Evolutionary conservation across 1,284 basidiomycete genomes (phyloP), one percentile per base, ranked within the genome.

Genomic region (Moesziomyces globuligerus): DNA sequence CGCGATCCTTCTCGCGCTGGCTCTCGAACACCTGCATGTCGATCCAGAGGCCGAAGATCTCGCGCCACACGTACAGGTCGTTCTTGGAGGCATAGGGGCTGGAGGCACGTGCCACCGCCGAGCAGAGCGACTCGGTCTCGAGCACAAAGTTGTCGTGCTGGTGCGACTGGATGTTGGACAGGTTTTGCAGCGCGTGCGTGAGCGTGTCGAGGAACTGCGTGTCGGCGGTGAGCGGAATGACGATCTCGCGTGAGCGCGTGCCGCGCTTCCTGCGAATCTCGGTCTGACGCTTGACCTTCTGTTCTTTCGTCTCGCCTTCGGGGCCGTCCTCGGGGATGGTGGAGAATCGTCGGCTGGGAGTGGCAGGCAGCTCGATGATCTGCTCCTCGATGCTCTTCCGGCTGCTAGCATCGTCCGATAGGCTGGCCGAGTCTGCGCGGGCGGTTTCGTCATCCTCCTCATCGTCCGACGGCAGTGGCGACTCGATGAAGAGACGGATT

Each of bases 31-130:
- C 89, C 77, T 95, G 90, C 1, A 88, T 85, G 73, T 97, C 93
- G 48, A 92, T 86, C 84, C 95, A 97, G 2, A 95, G 84, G 46
- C 89, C 87, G 78, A 98, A 96, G 29, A 97, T 90, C 83, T 93
- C 89, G 28, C 94, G 85, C 94, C 94, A 97, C 3, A 89, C 87
- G 78, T 93, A 94, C n/a, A 98, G 83, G 76, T 98, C 94, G 21
- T 86, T 86, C 72, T 86, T 86, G 20, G 69, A 46, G 1, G 75
- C 71, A 25, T 67, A 75, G 0, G 80, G 80, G 38, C 71, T 75
- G 9, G 80, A 70, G 9, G 77, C 83, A 13, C 77, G 71, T 8
- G 32, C 87, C 79, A 55, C 86, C 81, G 81, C 89, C 86, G 34
- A 76, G 28, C 91, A 89, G 3, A 97, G 87, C 0, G 83, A 76